Evolutionary conservation across 2,329 filamentous ascomycete species (phyloP), one percentile per base, ranked within the genome.

Genomic region (Talaromyces sp.): DNA sequence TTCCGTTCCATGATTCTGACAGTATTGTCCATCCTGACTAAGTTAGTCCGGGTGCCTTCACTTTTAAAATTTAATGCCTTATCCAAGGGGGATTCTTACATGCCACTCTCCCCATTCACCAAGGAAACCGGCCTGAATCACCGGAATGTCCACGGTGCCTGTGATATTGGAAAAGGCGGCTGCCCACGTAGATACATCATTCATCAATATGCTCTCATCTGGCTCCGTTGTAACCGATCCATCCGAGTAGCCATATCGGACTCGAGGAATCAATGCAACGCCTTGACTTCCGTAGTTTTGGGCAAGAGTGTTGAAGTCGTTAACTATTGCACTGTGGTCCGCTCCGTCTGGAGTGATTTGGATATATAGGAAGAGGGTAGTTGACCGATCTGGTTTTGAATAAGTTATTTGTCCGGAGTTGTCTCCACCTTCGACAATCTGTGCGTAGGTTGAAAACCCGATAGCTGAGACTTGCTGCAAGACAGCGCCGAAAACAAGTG

Each of bases 71-170:
- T 8, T 53, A 7, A 18, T 53, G 3, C 2, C 10, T 28, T 30
- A 23, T 14, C 18, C 16, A 31, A 52, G 6, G 10, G 7, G n/a
- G 2, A 51, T 31, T 27, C 59, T 51, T 61, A 61, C 54, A 57
- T 61, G 59, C 59, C 55, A 61, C 59, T 57, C 59, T 47, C 59
- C 59, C 59, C 59, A 61, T 50, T 57, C 27, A 33, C 59, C 59
- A 10, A 61, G 55, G 47, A 61, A 61, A 27, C 59, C 59, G 31
- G 59, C 59, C 23, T 61, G 59, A 51, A 61, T 57, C 27, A 61
- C 59, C 14, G 59, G 59, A 16, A 61, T 61, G 28, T 57, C 50
- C 10, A 61, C 56, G 4, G n/a, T 52, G 12, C 33, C 44, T 36
- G 27, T 54, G 36, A 54, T 34, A 31, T 47, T 31, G 6, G 10